These are phyloP conservation scores for Nakaseomyces kungkrabaensis DNA, from an alignment of 1,139 yeast genomes.

Conservation along the genomic window DNA sequence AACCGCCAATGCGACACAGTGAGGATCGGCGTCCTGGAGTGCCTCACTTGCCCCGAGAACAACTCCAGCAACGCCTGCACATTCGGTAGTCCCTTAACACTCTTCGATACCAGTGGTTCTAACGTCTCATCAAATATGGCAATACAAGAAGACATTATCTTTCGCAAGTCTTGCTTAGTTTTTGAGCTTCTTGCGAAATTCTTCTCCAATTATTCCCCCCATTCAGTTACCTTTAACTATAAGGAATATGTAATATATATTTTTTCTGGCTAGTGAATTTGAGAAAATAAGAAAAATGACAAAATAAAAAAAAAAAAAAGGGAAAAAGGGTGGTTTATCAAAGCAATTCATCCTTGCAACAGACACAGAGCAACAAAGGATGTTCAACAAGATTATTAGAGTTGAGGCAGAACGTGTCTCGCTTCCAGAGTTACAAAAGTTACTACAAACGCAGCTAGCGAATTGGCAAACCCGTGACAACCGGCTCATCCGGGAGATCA, in stretches of 20 bases:
- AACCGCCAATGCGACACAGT: slow-evolving; percentile 38
- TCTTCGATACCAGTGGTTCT: slow-evolving; percentile 48
- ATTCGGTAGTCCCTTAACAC: slow-evolving; percentile 34
- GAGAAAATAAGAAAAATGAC: no score
- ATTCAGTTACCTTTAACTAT: no score
- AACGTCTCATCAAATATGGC: slow-evolving; percentile 54
- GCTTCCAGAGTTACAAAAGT: background rate
- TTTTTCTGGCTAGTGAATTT: no score
- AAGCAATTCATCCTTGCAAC: no score
- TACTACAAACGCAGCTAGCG: slow-evolving; percentile 7
- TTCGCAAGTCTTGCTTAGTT: no score
- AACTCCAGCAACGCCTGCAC: slow-evolving; percentile 9
- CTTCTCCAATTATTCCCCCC: no score
- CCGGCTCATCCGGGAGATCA: slow-evolving; percentile 30
- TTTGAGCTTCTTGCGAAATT: no score
- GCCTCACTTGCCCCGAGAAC: slow-evolving; percentile 7
- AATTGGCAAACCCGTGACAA: slow-evolving; percentile 15
- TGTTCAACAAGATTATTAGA: slow-evolving; percentile 29
- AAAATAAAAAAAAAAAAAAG: no score
- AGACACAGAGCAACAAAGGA: slow-evolving; percentile 4
- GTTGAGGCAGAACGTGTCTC: slow-evolving; percentile 13
- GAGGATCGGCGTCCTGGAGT: background rate
- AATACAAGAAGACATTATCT: slow-evolving; percentile 29
- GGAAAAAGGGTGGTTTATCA: no score
- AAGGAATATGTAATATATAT: no score